Conservation (phyloP, 495 filamentous ascomycete genomes). For the Penicillium pancosmium region DNA sequence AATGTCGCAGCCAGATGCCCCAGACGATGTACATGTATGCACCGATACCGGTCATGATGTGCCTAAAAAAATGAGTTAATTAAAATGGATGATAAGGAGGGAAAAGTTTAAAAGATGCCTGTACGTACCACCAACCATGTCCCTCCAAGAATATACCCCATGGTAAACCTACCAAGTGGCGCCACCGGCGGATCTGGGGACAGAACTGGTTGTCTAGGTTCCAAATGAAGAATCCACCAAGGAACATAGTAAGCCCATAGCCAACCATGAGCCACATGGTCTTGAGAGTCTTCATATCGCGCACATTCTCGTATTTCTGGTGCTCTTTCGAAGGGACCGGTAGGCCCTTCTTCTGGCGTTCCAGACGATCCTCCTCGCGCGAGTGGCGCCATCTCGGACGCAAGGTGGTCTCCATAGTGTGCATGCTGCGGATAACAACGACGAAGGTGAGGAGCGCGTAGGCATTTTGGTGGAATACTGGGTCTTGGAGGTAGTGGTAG, state of each 20-base stretch:
- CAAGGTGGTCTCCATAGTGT: constrained; percentile 84
- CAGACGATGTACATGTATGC: constrained; percentile 86
- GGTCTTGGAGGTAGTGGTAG: constrained; percentile 93
- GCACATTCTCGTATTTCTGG: constrained; percentile 52
- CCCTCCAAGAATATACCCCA: constrained; percentile 92
- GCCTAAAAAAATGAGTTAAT: constrained; percentile 45
- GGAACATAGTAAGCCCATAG: constrained; percentile 71
- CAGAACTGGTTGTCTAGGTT: constrained; percentile 84
- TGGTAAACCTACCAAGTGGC: constrained; percentile 74
- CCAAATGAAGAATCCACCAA: constrained; percentile 87
- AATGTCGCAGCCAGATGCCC: constrained; percentile 84
- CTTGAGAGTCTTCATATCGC: constrained; percentile 62
- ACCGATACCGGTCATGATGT: constrained; percentile 65
- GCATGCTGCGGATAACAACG: constrained; percentile 80
- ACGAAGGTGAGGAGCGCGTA: constrained; percentile 80
- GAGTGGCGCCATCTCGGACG: constrained; percentile 57
- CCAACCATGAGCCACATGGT: constrained; percentile 78
- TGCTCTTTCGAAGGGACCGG: constrained; percentile 44
- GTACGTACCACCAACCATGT: constrained; percentile 94
- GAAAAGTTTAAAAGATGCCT: not conserved
- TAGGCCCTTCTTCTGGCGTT: constrained; percentile 42
- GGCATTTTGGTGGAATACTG: constrained; percentile 87
- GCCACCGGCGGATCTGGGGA: constrained; percentile 65
- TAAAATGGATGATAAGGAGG: not conserved
- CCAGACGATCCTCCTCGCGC: constrained; percentile 46